Percentiles rank a stretch among this genome's conserved stretches.
Evolutionary conservation across 2,329 filamentous ascomycete species (phyloP).

Genomic region (Botrytis deweyae): DNA sequence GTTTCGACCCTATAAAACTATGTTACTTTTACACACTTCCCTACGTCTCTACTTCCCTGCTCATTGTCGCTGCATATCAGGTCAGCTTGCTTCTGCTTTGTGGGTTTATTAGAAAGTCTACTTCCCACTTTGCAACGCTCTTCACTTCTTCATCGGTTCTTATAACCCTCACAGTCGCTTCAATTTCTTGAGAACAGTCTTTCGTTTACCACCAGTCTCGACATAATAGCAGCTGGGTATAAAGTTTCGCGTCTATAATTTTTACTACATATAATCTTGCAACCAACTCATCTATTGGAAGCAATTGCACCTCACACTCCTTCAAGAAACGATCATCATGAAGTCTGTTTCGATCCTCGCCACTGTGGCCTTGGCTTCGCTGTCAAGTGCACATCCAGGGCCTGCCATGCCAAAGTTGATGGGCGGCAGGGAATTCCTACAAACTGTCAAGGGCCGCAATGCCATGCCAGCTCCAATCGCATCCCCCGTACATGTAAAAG

Average conservation of each 20-base stretch:
- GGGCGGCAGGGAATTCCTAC: conserved; percentile 34
- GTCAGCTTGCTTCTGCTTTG: conserved; percentile 2
- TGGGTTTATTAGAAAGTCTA: conserved; percentile 6
- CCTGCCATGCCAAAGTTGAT: conserved; percentile 30
- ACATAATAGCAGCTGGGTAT: not conserved
- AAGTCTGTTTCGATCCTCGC: conserved; percentile 25
- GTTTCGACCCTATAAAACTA: conserved; percentile 8
- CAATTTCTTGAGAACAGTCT: not conserved
- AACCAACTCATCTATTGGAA: not conserved
- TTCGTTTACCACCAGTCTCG: not conserved
- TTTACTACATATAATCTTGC: not conserved
- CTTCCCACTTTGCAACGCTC: not conserved
- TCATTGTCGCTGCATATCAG: conserved; percentile 7
- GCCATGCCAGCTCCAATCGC: conserved; percentile 23
- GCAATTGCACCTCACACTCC: not conserved
- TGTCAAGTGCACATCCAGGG: conserved; percentile 29
- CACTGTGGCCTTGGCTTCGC: conserved; percentile 25
- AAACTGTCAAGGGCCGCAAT: conserved; percentile 31
- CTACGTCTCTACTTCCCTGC: not conserved
- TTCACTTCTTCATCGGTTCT: not conserved
- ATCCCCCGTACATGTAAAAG: conserved; percentile 20
- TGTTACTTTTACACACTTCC: not conserved
- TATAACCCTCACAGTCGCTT: conserved; percentile 17
- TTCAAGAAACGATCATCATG: conserved; percentile 23
- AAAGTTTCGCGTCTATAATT: not conserved